phyloP scores from a whole-genome alignment of 176 grass and related monocot species.

The Avena sativa region DNA sequence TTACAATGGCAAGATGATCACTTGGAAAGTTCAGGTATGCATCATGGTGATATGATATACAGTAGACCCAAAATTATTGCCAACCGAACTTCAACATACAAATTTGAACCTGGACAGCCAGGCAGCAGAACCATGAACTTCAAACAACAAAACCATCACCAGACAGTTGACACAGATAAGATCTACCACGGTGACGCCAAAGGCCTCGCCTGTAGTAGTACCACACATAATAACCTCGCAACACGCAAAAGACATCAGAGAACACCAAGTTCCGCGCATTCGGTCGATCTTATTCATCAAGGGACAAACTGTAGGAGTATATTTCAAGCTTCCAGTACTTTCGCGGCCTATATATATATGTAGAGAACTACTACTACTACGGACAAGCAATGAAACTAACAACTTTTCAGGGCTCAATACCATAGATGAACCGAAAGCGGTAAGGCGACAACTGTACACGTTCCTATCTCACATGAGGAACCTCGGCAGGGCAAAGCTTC shows the following conservation, averaged over 20 bases:
- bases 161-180: neutral
- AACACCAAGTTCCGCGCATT: neutral
- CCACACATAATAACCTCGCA: neutral
- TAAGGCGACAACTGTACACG: slow-evolving; percentile 64
- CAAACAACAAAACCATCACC: slow-evolving; percentile 42
- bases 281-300: slow-evolving; percentile 49
- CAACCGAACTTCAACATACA: neutral
- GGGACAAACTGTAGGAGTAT: slow-evolving; percentile 45
- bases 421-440: slow-evolving; percentile 36
- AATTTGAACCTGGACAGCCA: neutral
- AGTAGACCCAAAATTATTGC: no score
- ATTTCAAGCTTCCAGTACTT: slow-evolving; percentile 44
- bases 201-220: neutral
- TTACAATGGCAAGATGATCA: neutral
- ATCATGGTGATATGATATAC: no score
- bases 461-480: slow-evolving; percentile 57
- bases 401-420: slow-evolving; percentile 46
- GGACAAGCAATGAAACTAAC: slow-evolving; percentile 51
- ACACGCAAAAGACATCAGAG: neutral
- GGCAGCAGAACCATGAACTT: neutral
- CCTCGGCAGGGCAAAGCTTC: slow-evolving; percentile 42
- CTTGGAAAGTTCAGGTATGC: neutral
- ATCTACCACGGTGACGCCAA: slow-evolving; percentile 10
- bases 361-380: slow-evolving; percentile 31
- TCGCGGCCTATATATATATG: slow-evolving; percentile 3